A percentile compares a stretch with the other conserved stretches of the same genome.
Evolutionary conservation across 75 land plant genomes (phyloP).

Genomic region (Chamaecyparis obtusa): DNA sequence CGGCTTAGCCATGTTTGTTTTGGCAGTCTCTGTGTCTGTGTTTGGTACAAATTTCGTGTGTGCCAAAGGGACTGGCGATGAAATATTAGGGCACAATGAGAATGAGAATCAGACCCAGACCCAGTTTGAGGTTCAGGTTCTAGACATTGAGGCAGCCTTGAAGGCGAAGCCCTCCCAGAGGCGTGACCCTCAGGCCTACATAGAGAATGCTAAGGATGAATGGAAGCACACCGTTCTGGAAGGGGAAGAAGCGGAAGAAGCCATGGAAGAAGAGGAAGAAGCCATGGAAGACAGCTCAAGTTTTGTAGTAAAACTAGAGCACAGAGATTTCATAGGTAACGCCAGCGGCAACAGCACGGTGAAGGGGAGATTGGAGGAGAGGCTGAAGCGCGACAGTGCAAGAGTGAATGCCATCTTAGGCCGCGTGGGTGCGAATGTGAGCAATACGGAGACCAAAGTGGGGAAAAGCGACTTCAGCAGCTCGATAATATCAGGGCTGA

Average conservation of each 20-base stretch:
- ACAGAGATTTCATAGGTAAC: neutral
- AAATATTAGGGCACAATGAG: neutral
- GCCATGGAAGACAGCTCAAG: neutral
- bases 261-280: neutral
- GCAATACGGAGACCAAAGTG: neutral
- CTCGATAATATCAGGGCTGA: slow-evolving; percentile 70
- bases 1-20: neutral
- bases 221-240: neutral
- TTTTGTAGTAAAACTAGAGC: slow-evolving; percentile 2
- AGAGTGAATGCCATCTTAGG: slow-evolving; percentile 16
- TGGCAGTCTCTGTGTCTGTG: neutral
- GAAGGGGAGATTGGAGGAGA: neutral
- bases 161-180: neutral
- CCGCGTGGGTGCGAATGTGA: slow-evolving; percentile 3
- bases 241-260: neutral
- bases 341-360: neutral
- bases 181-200: neutral
- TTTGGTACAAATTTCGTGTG: neutral
- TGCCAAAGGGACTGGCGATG: neutral
- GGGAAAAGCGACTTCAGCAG: slow-evolving; percentile 34
- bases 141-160: slow-evolving; percentile 11
- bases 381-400: slow-evolving; percentile 35
- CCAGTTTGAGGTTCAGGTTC: neutral
- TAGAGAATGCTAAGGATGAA: neutral
- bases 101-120: too few relatives aligned